These are phyloP conservation scores for Coemansia sp. DNA, from an alignment of 192 early-diverging fungal genomes.

Conservation along the genomic window DNA sequence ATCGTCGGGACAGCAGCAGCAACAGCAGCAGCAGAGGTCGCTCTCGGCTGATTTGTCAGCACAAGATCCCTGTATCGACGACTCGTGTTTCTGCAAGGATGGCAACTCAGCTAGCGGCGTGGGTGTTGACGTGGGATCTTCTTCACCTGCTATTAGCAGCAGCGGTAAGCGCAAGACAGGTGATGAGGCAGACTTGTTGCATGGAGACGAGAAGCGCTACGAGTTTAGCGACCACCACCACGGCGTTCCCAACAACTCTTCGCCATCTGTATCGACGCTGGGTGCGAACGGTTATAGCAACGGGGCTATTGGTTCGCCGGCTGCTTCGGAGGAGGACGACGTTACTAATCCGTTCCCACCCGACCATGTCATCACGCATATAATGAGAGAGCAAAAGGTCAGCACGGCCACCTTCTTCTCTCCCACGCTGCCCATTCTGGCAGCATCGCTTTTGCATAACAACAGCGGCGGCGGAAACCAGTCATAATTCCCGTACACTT, in stretches of 20 bases:
- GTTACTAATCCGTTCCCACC: constrained; percentile 48
- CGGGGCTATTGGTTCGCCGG: constrained; percentile 15
- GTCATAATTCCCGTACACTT: too few relatives aligned
- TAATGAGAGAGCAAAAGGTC: constrained; percentile 52
- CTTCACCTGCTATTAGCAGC: not conserved
- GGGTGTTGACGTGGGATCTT: too few relatives aligned
- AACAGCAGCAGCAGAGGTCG: constrained; percentile 21
- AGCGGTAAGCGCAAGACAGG: constrained; percentile 39
- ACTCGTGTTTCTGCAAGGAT: too few relatives aligned
- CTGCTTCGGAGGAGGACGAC: constrained; percentile 39
- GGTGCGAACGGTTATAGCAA: not conserved
- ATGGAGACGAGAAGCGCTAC: constrained; percentile 48
- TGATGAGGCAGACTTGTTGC: constrained; percentile 6
- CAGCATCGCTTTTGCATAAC: constrained; percentile 42
- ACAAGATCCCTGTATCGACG: too few relatives aligned
- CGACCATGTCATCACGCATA: constrained; percentile 50
- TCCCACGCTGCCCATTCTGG: constrained; percentile 49
- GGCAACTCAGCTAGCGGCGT: too few relatives aligned
- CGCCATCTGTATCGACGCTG: not conserved
- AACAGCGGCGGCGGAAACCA: constrained; percentile 17
- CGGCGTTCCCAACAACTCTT: constrained; percentile 34
- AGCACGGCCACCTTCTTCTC: constrained; percentile 52
- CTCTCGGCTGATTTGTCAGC: not conserved
- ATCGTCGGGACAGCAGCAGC: constrained; percentile 26
- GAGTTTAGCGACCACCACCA: constrained; percentile 50